phyloP scores from a whole-genome alignment of 257 asterid species.

The Fraxinus excelsior region DNA sequence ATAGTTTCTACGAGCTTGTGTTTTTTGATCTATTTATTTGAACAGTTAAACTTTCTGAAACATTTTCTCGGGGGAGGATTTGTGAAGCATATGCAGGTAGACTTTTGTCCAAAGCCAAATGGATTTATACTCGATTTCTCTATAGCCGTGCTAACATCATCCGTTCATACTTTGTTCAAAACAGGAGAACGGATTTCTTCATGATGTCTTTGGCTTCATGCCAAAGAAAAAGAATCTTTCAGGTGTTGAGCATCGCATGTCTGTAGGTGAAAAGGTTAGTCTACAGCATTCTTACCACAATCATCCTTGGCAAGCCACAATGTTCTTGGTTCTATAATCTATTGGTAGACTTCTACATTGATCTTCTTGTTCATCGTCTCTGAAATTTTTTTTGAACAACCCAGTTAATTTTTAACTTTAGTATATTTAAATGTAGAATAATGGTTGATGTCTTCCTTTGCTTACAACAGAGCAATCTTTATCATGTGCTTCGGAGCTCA shows the following conservation, averaged over 20 bases:
- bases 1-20: background rate
- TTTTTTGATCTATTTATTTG: slow-evolving; percentile 20
- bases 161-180: slow-evolving; percentile 13
- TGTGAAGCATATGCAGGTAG: slow-evolving; percentile 95
- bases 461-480: background rate
- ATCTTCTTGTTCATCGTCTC: background rate
- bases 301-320: background rate
- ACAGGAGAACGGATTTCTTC: slow-evolving; percentile 91
- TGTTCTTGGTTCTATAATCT: background rate
- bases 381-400: no score
- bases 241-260: slow-evolving; percentile 50
- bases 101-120: background rate
- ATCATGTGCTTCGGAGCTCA: background rate
- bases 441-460: background rate
- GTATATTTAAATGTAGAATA: no score
- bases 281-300: background rate
- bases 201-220: slow-evolving; percentile 70
- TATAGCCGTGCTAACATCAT: background rate
- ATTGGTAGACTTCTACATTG: background rate
- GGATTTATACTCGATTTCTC: background rate
- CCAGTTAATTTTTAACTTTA: background rate
- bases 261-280: slow-evolving; percentile 74
- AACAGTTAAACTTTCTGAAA: slow-evolving; percentile 80
- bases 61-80: slow-evolving; percentile 98
- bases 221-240: slow-evolving; percentile 68